Evolutionary conservation across 1,284 basidiomycete species (phyloP), one percentile per base, ranked within the genome.

Genomic region (Schizopora paradoxa): DNA sequence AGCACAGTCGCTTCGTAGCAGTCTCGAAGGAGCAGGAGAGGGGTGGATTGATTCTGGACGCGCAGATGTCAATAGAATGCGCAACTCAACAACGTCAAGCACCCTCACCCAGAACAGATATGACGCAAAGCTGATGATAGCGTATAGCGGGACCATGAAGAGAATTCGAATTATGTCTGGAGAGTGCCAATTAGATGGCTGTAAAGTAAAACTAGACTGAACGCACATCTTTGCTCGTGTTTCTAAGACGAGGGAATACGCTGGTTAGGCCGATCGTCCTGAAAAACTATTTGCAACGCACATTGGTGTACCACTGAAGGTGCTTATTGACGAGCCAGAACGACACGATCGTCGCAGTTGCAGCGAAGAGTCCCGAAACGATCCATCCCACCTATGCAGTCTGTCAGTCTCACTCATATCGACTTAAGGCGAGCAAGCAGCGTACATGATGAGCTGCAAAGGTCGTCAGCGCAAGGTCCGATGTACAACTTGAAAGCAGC

Each of bases 111-210:
- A 87, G 64, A 81, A 86, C 27, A 86, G 63, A 63, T 82, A 89
- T 2, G 82, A 82, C 1, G 77, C 71, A 45, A 81, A 73, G 55
- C 78, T 80, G 61, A 85, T 76, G 27, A 75, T 60, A 11, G 82
- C 79, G 58, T 89, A 89, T 29, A 88, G 70, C 3, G 86, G 85
- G 2, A 87, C 83, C 81, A 91, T 82, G 62, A 90, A 77, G 19
- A 91, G 70, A 13, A 90, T 69, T 1, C 86, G 77, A 26, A 87
- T 71, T 50, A 83, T 82, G 57, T 82, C 81, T 84, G 41, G 1
- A 26, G 21, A 25, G 21, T 61, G 26, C 60, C 60, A 47, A 61
- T 57, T 5, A 54, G 40, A 45, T 58, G 56, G 27, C 55, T 26
- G 42, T 36, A 14, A 46, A 28, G 22, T 33, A 23, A 22, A 51